These are phyloP conservation scores for Russula vinacea DNA, from an alignment of 768 basidiomycete genomes.

Conservation along the genomic window DNA sequence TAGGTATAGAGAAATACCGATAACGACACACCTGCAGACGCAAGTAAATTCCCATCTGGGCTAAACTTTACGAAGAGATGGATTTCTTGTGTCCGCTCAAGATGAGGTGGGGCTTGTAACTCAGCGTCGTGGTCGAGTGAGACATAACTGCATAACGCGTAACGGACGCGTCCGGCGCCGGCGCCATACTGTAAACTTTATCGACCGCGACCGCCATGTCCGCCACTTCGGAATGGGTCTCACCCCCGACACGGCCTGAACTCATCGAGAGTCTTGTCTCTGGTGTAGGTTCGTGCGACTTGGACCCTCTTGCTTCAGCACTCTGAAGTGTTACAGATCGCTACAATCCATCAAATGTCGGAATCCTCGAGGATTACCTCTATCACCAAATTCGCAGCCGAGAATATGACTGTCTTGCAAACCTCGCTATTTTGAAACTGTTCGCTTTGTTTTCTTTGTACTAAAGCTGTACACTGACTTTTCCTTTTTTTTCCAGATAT, in stretches of 20 bases:
- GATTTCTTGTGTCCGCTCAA: conserved; percentile 81
- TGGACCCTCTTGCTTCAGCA: background rate
- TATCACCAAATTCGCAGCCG: conserved; percentile 89
- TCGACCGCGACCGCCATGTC: conserved; percentile 40
- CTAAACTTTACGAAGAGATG: conserved; percentile 85
- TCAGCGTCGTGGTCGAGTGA: conserved; percentile 35
- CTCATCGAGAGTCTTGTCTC: conserved; percentile 89
- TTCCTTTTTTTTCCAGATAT: conserved; percentile 51
- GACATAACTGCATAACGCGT: too few relatives aligned
- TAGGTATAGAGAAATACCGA: conserved; percentile 16
- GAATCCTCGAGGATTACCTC: conserved; percentile 93
- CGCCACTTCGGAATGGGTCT: conserved; percentile 60
- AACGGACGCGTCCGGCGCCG: too few relatives aligned
- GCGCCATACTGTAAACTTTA: background rate
- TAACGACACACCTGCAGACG: conserved; percentile 70
- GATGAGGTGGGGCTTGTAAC: conserved; percentile 57
- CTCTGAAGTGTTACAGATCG: conserved; percentile 58
- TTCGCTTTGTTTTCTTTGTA: conserved; percentile 38
- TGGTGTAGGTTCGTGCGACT: conserved; percentile 66
- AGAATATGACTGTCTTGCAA: conserved; percentile 93
- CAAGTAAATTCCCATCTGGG: conserved; percentile 75
- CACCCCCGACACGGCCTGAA: conserved; percentile 75
- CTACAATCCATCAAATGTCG: conserved; percentile 93
- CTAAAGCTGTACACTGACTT: conserved; percentile 1
- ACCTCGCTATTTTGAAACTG: conserved; percentile 93